Percentiles rank a stretch among this genome's conserved stretches.
Conservation (phyloP, 1,139 yeast genomes). For the Kazachstania sp. region DNA sequence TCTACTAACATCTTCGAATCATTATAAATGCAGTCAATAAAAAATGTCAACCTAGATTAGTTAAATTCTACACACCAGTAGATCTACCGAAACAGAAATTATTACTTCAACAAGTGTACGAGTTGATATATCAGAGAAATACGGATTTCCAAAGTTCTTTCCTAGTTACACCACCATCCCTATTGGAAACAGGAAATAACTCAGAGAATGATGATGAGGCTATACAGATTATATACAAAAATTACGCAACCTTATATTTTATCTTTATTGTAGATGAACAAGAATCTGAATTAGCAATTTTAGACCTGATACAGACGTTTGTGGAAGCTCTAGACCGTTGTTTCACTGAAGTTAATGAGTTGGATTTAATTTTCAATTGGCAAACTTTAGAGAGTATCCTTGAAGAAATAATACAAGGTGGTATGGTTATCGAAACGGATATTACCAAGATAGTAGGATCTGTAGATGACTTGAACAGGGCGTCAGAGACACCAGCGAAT, state of each 20-base stretch:
- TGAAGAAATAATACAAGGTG: slow-evolving; percentile 92
- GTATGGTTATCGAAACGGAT: slow-evolving; percentile 96
- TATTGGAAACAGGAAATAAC: slow-evolving; percentile 41
- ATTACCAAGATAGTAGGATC: slow-evolving; percentile 77
- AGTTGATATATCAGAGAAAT: slow-evolving; percentile 26
- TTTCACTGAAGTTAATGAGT: slow-evolving; percentile 88
- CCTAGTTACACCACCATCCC: slow-evolving; percentile 33
- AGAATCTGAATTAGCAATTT: slow-evolving; percentile 87
- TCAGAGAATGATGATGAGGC: slow-evolving; percentile 70
- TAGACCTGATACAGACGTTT: slow-evolving; percentile 91
- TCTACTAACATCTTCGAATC: not conserved
- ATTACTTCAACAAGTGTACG: slow-evolving; percentile 29
- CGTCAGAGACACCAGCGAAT: slow-evolving; percentile 21
- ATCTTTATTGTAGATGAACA: slow-evolving; percentile 94
- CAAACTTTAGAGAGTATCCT: slow-evolving; percentile 87
- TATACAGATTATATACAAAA: slow-evolving; percentile 84
- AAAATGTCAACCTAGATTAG: slow-evolving; percentile 83
- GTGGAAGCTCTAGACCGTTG: slow-evolving; percentile 92
- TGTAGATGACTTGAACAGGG: slow-evolving; percentile 36
- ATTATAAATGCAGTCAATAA: slow-evolving; percentile 51
- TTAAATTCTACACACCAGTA: slow-evolving; percentile 88
- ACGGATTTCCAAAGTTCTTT: slow-evolving; percentile 29
- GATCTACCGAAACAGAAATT: slow-evolving; percentile 30
- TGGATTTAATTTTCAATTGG: slow-evolving; percentile 96
- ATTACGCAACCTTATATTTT: slow-evolving; percentile 89